Conservation (phyloP, 179 eudicot genomes). For the Spergularia azorica region DNA sequence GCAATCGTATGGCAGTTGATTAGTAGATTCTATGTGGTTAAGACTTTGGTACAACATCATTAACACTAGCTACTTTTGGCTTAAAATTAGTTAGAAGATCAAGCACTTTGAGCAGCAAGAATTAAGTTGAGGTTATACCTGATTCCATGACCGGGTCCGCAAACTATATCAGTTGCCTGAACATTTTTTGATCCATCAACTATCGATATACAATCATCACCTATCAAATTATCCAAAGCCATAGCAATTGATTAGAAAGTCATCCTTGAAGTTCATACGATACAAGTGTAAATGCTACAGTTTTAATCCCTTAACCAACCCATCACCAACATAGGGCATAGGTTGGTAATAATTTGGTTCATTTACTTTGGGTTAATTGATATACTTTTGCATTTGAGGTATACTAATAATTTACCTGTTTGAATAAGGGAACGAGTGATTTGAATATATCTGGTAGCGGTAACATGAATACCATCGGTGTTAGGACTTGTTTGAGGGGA, state of each 20-base stretch:
- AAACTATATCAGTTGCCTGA: conserved; percentile 41
- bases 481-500: conserved; percentile 77
- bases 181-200: conserved; percentile 69
- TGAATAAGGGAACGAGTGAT: conserved; percentile 38
- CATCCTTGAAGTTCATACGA: too few relatives aligned
- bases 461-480: conserved; percentile 77
- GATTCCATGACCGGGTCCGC: conserved; percentile 95
- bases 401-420: conserved; percentile 48
- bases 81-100: neutral
- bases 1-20: neutral
- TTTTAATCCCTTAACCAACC: neutral
- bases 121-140: conserved; percentile 44
- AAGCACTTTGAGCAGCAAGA: too few relatives aligned
- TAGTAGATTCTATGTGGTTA: neutral
- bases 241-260: neutral
- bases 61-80: too few relatives aligned
- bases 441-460: conserved; percentile 28
- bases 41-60: neutral
- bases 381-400: too few relatives aligned
- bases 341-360: conserved; percentile 9
- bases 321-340: neutral
- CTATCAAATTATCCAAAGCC: conserved; percentile 27
- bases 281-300: too few relatives aligned
- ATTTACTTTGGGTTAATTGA: neutral
- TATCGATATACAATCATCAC: conserved; percentile 85